Evolutionary conservation across 208 protist genomes (phyloP).

Genomic region (Acanthamoeba lenticulata): DNA sequence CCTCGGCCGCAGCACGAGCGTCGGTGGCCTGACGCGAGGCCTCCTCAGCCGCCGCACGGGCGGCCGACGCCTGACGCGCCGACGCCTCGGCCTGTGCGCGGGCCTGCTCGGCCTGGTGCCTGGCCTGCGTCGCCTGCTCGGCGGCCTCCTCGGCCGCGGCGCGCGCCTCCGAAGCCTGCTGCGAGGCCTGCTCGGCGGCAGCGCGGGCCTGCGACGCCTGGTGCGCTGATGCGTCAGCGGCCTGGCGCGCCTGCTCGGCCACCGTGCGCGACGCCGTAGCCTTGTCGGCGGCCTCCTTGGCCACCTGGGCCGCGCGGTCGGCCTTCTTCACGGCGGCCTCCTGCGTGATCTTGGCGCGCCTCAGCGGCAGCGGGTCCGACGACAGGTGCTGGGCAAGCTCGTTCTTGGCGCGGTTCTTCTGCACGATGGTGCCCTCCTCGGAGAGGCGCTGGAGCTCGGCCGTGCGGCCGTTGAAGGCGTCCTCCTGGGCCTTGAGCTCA

Average conservation of each 20-base stretch:
- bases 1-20: no score
- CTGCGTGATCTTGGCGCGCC: neutral
- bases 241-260: neutral
- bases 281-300: conserved; percentile 53
- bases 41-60: no score
- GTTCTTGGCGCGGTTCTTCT: conserved; percentile 64
- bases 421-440: conserved; percentile 56
- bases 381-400: conserved; percentile 24
- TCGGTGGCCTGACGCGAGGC: no score
- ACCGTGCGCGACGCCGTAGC: neutral
- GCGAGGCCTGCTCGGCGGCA: neutral
- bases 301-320: conserved; percentile 57
- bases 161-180: neutral
- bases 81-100: neutral
- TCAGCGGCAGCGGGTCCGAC: neutral
- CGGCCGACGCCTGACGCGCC: neutral
- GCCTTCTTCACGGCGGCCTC: conserved; percentile 67
- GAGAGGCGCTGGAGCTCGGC: conserved; percentile 42
- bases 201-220: conserved; percentile 31
- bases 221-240: neutral
- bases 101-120: neutral
- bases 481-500: conserved; percentile 71
- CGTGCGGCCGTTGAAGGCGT: conserved; percentile 49
- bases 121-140: neutral
- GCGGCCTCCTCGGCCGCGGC: neutral